Evolutionary conservation across 2,329 filamentous ascomycete species (phyloP).

Genomic region (Balansia obtecta): DNA sequence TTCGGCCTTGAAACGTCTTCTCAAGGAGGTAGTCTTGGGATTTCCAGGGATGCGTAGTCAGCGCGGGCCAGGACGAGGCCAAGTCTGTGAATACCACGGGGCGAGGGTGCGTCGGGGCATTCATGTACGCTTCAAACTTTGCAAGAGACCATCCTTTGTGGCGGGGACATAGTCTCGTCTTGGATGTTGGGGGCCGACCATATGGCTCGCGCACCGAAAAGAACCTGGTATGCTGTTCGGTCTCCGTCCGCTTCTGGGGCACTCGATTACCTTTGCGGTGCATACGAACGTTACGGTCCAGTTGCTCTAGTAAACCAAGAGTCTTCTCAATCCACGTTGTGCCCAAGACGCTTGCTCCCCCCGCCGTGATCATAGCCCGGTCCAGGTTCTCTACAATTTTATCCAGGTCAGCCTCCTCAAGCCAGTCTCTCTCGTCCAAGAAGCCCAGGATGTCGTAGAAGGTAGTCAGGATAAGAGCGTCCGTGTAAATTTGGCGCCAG

Average conservation of each 20-base stretch:
- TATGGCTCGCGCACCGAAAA: slow-evolving; percentile 19
- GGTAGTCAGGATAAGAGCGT: slow-evolving; percentile 54
- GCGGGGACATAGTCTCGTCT: slow-evolving; percentile 14
- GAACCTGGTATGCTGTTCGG: background rate
- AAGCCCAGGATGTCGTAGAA: slow-evolving; percentile 20
- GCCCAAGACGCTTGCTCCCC: slow-evolving; percentile 44
- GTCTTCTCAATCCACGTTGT: slow-evolving; percentile 37
- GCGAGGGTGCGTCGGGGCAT: slow-evolving; percentile 27
- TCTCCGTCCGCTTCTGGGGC: slow-evolving; percentile 12
- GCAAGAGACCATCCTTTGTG: slow-evolving; percentile 37
- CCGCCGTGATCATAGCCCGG: slow-evolving; percentile 63
- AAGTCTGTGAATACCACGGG: slow-evolving; percentile 61
- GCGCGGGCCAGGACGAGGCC: slow-evolving; percentile 61
- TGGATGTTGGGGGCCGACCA: slow-evolving; percentile 15
- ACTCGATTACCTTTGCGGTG: background rate
- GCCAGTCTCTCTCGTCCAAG: background rate
- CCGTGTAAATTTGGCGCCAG: slow-evolving; percentile 62
- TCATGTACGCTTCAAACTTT: slow-evolving; percentile 50
- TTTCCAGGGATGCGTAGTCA: slow-evolving; percentile 55
- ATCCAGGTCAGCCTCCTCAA: slow-evolving; percentile 26
- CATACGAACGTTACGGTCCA: slow-evolving; percentile 9
- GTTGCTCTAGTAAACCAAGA: slow-evolving; percentile 28
- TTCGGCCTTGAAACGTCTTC: slow-evolving; percentile 60
- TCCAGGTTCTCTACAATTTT: slow-evolving; percentile 57
- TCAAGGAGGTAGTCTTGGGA: slow-evolving; percentile 61